Percentiles rank a stretch among this genome's conserved stretches.
Evolutionary conservation across 225 moss, liverwort and hornwort species (phyloP).

Genomic region (Polytrichum commune): DNA sequence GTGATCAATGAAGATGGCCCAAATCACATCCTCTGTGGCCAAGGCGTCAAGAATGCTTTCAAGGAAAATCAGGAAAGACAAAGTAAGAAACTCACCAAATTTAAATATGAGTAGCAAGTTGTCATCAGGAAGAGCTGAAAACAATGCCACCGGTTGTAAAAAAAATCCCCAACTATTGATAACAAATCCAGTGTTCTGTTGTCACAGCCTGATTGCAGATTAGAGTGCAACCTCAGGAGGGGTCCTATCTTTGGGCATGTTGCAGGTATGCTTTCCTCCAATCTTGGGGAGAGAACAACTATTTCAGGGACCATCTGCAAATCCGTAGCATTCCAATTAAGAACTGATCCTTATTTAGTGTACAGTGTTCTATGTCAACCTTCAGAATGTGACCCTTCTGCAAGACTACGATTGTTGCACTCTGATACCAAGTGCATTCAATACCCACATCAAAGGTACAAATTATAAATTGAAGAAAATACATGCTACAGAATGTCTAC

Average conservation of each 20-base stretch:
- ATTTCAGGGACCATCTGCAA: constrained; percentile 1
- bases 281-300: neutral
- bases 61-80: neutral
- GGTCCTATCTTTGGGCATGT: neutral
- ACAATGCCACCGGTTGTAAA: neutral
- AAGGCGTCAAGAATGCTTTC: too few species aligned
- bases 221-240: neutral
- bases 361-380: neutral
- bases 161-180: neutral
- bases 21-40: too few species aligned
- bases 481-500: neutral
- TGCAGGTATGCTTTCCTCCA: neutral
- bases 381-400: neutral
- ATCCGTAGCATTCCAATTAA: neutral
- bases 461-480: neutral
- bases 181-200: neutral
- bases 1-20: neutral
- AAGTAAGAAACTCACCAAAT: constrained; percentile 1
- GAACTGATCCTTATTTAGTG: neutral
- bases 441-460: neutral
- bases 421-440: neutral
- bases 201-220: neutral
- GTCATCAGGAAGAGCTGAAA: neutral
- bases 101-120: neutral
- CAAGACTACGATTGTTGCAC: neutral